phyloP scores from a whole-genome alignment of 1,139 yeast genomes.

The Yamadazyma dendronema region DNA sequence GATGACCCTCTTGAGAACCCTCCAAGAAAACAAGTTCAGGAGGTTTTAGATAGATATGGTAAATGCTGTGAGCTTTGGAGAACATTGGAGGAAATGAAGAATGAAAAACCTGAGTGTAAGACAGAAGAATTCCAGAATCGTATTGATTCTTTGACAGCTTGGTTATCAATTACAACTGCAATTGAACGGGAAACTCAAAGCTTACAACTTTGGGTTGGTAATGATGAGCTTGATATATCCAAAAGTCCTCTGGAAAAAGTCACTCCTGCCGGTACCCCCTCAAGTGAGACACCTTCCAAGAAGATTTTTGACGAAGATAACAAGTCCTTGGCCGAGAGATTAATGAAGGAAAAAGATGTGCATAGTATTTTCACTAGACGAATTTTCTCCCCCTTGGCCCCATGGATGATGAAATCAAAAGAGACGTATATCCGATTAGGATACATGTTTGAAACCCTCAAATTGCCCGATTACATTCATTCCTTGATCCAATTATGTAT shows the following conservation, averaged over 20 bases:
- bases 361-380: slow-evolving; percentile 62
- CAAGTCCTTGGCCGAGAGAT: slow-evolving; percentile 76
- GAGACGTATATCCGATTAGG: slow-evolving; percentile 65
- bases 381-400: slow-evolving; percentile 59
- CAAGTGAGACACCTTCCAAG: slow-evolving; percentile 26
- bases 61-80: slow-evolving; percentile 79
- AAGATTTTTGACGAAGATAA: slow-evolving; percentile 56
- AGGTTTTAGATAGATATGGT: slow-evolving; percentile 60
- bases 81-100: slow-evolving; percentile 72
- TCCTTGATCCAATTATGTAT: slow-evolving; percentile 64
- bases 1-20: slow-evolving; percentile 29
- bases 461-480: slow-evolving; percentile 73
- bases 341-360: slow-evolving; percentile 83
- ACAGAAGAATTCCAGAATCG: slow-evolving; percentile 63
- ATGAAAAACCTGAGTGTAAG: slow-evolving; percentile 72
- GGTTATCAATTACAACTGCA: slow-evolving; percentile 76
- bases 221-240: slow-evolving; percentile 66
- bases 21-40: slow-evolving; percentile 51
- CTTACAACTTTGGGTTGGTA: slow-evolving; percentile 73
- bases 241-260: slow-evolving; percentile 28
- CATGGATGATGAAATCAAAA: slow-evolving; percentile 78
- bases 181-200: slow-evolving; percentile 59
- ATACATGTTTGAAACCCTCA: slow-evolving; percentile 62
- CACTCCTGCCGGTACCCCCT: slow-evolving; percentile 26
- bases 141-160: slow-evolving; percentile 77